A percentile compares a stretch with the other conserved stretches of the same genome.
Evolutionary conservation across 768 basidiomycete genomes (phyloP).

Genomic region (Dendrothele bispora): DNA sequence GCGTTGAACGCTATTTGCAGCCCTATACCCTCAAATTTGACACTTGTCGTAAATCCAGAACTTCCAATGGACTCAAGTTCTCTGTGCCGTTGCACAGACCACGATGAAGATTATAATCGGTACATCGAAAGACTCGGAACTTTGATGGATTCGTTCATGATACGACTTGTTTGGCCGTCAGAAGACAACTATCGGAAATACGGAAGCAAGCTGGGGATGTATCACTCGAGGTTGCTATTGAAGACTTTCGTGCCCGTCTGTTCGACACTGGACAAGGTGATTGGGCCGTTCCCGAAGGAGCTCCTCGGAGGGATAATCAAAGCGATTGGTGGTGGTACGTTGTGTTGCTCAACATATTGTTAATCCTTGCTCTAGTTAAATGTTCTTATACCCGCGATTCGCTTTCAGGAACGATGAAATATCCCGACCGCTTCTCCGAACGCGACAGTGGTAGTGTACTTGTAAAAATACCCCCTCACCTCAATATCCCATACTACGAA

Average conservation of each 20-base stretch:
- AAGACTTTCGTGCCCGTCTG: slow-evolving; percentile 8
- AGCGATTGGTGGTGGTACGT: background rate
- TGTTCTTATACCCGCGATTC: no score
- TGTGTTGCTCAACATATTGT: no score
- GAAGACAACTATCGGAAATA: slow-evolving; percentile 7
- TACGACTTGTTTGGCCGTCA: slow-evolving; percentile 7
- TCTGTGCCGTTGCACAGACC: background rate
- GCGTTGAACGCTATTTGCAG: background rate
- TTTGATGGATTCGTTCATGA: slow-evolving; percentile 4
- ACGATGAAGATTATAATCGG: background rate
- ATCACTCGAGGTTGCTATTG: slow-evolving; percentile 9
- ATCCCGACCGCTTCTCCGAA: no score
- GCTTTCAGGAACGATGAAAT: no score
- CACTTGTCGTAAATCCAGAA: no score
- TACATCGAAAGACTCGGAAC: background rate
- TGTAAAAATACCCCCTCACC: no score
- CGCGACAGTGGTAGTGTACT: no score
- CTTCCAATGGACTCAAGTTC: no score
- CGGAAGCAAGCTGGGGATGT: background rate
- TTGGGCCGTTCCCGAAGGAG: slow-evolving; percentile 7
- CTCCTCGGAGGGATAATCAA: background rate
- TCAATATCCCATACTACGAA: no score
- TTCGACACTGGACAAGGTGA: slow-evolving; percentile 9
- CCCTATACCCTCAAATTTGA: background rate
- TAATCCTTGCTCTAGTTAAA: no score